phyloP scores from a whole-genome alignment of 2,329 filamentous ascomycete genomes.

The Sporothrix variecibatus region DNA sequence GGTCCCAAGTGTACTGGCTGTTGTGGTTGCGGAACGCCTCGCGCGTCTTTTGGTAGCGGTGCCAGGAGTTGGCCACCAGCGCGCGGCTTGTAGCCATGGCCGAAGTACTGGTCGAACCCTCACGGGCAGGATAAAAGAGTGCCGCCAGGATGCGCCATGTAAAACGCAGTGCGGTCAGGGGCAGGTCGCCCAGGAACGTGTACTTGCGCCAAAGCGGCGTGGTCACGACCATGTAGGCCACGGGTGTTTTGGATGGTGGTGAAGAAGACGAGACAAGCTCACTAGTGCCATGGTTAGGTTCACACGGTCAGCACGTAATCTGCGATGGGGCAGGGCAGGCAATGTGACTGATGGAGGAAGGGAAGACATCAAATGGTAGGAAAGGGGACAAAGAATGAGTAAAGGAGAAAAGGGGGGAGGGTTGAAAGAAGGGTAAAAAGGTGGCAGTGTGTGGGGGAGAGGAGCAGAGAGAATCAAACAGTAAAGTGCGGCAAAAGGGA shows the following conservation, averaged over 20 bases:
- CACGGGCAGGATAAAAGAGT: not conserved
- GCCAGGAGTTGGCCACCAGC: constrained; percentile 21
- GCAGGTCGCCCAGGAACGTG: constrained; percentile 22
- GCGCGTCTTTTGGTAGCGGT: constrained; percentile 20
- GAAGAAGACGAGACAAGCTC: constrained; percentile 6
- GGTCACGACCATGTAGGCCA: constrained; percentile 22
- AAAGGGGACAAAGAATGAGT: not conserved
- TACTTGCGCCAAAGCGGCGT: constrained; percentile 22
- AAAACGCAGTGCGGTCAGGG: constrained; percentile 21
- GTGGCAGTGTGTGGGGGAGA: not conserved
- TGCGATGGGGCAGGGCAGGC: not conserved
- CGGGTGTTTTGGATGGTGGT: not conserved
- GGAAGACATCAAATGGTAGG: not conserved
- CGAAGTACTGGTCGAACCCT: not conserved
- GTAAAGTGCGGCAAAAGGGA: not conserved
- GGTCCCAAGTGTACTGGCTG: constrained; percentile 23
- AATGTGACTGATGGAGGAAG: not conserved
- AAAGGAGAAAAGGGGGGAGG: not conserved
- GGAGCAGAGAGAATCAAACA: not conserved
- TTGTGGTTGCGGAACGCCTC: constrained; percentile 17
- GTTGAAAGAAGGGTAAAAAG: not conserved
- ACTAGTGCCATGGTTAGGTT: not conserved
- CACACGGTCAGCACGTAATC: constrained; percentile 13
- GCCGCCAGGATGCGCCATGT: constrained; percentile 19
- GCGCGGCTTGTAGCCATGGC: not conserved